These are phyloP conservation scores for Dryas alaskensis DNA, from an alignment of 306 rosid species.

Conservation along the genomic window DNA sequence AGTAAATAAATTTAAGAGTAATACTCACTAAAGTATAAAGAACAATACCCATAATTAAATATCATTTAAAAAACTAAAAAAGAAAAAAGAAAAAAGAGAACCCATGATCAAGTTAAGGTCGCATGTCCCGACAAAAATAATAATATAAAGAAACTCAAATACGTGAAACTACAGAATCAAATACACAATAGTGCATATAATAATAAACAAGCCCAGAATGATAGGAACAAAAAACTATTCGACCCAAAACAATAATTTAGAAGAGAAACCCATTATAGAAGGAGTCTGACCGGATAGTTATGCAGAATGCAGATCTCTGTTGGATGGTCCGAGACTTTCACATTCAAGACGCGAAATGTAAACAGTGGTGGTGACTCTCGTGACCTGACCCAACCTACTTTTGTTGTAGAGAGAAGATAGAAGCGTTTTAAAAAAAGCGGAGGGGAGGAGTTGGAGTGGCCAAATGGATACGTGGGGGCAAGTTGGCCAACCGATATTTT, in stretches of 20 bases:
- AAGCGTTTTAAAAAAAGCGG: constrained; percentile 16
- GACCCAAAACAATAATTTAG: not conserved
- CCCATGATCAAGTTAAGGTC: not conserved
- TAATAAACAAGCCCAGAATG: not conserved
- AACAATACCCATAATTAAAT: not conserved
- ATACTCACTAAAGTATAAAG: not conserved
- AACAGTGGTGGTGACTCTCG: not conserved
- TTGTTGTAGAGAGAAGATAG: not conserved
- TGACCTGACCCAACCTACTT: not conserved
- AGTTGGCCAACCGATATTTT: constrained; percentile 35
- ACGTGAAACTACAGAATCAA: not conserved
- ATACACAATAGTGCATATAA: constrained; percentile 6
- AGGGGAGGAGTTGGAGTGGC: not conserved
- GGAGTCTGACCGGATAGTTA: constrained; percentile 24
- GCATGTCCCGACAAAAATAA: constrained; percentile 18
- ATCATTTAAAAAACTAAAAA: not conserved
- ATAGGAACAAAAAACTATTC: not conserved
- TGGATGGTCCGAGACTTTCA: not conserved
- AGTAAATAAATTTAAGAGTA: not conserved
- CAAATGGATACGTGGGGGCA: constrained; percentile 21
- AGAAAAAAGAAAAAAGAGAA: not conserved
- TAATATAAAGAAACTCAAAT: not conserved
- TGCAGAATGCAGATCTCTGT: constrained; percentile 31
- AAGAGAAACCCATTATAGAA: constrained; percentile 4
- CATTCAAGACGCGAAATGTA: not conserved